Base-by-base conservation (phyloP, 2,329 filamentous ascomycete genomes). In the Fusarium nelsonii region DNA sequence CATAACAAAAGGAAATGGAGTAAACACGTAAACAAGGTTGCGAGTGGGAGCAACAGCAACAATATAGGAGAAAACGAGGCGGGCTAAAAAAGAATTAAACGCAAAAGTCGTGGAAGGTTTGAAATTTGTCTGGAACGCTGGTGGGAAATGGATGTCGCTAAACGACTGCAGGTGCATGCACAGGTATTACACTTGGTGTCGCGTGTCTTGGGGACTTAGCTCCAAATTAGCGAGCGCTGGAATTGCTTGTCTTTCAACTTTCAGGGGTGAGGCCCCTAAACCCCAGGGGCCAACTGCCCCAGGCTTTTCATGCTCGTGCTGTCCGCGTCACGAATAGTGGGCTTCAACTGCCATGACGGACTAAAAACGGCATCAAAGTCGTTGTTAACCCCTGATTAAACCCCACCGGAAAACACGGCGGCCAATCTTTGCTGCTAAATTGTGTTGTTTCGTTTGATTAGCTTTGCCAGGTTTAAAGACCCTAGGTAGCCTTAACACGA, bases 351-450 rank as follows among this genome's bases (percentile, higher is more conserved):
- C 62, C 63, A 65, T 59, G 32, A 36, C 30, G 58, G 26, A 65
- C 68, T 74, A 73, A 71, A 74, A 71, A 71, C 64, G 63, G 71
- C 66, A 73, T 55, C 62, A 58, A 39, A 45, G 40, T 51, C 34
- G 23, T 51, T 51, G 48, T 39, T 68, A 68, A 44, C 68, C 68
- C 68, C 68, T 70, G 55, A 68, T 58, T 53, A 39, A 54, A 41
- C 52, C 37, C 65, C 63, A 70, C 68, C 39, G 39, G 10, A 26
- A 52, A 44, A 39, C 50, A 58, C 39, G n/a, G 41, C 61, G 34
- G 53, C 68, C 68, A 70, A 68, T 70, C 63, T 58, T 53, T 58
- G 49, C 23, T 48, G 36, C 34, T 30, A 57, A 30, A 18, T 39
- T 52, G 40, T 70, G 43, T 68, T 70, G 68, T 70, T 70, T 70